Evolutionary conservation across 371 early-diverging fungal genomes (phyloP).

Genomic region (Dichotomocladium elegans): DNA sequence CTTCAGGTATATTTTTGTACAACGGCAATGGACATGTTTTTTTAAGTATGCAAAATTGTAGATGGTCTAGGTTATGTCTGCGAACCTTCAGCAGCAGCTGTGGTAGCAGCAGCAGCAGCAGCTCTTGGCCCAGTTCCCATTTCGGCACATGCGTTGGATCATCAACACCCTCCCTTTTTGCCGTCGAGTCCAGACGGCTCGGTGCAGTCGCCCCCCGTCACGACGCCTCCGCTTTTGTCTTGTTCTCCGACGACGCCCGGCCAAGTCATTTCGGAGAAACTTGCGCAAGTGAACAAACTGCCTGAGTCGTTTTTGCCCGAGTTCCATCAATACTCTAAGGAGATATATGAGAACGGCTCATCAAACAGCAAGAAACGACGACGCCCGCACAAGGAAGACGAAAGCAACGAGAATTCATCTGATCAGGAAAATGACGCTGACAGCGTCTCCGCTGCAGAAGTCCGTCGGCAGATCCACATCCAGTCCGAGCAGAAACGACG

Average conservation of each 20-base stretch:
- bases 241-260: slow-evolving; percentile 11
- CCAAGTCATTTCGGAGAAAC: slow-evolving; percentile 27
- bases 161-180: slow-evolving; percentile 3
- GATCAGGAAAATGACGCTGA: slow-evolving; percentile 28
- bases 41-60: background rate
- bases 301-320: slow-evolving; percentile 48
- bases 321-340: slow-evolving; percentile 48
- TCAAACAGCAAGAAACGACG: slow-evolving; percentile 33
- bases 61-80: slow-evolving; percentile 8
- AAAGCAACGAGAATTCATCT: slow-evolving; percentile 8
- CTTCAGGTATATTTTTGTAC: slow-evolving; percentile 21
- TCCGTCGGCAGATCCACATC: slow-evolving; percentile 57
- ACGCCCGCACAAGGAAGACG: slow-evolving; percentile 17
- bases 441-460: slow-evolving; percentile 39
- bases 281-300: slow-evolving; percentile 42
- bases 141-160: slow-evolving; percentile 2
- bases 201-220: slow-evolving; percentile 22
- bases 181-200: slow-evolving; percentile 10
- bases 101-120: background rate
- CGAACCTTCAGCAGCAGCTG: slow-evolving; percentile 2
- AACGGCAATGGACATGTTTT: background rate
- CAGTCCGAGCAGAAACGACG: slow-evolving; percentile 61
- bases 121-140: background rate
- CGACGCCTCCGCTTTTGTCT: slow-evolving; percentile 14
- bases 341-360: slow-evolving; percentile 46